Percentiles rank a stretch among this genome's conserved stretches.
Conservation (phyloP, 441 rosid genomes). For the Gossypium gossypioides region DNA sequence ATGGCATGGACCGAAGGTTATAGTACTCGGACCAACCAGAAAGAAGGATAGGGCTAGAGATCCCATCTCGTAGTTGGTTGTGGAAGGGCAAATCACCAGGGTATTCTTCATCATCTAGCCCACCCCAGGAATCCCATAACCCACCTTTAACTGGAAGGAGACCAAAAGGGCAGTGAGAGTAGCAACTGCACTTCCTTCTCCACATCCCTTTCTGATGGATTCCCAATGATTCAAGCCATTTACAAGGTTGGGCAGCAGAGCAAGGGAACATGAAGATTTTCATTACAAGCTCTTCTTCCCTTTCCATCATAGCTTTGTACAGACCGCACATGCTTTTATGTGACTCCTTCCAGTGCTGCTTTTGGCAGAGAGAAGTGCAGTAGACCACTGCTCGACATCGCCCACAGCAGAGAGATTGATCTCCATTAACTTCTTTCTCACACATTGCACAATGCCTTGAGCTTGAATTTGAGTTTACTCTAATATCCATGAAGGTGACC, state of each 20-base stretch:
- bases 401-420: constrained; percentile 30
- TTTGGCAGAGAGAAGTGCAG: constrained; percentile 31
- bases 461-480: constrained; percentile 20
- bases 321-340: constrained; percentile 37
- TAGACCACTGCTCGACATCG: constrained; percentile 30
- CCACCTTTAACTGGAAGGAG: constrained; percentile 42
- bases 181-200: constrained; percentile 40
- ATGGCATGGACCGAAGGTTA: constrained; percentile 31
- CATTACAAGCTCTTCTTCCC: constrained; percentile 40
- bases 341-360: constrained; percentile 38
- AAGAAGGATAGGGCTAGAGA: constrained; percentile 33
- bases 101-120: constrained; percentile 29
- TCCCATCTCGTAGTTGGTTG: constrained; percentile 26
- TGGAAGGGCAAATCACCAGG: constrained; percentile 31
- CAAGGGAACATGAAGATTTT: constrained; percentile 35
- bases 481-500: constrained; percentile 24
- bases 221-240: constrained; percentile 35
- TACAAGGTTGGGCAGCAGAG: constrained; percentile 32
- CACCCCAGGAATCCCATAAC: constrained; percentile 38
- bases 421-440: constrained; percentile 31
- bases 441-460: constrained; percentile 32
- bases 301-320: constrained; percentile 42
- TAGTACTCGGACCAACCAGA: constrained; percentile 46
- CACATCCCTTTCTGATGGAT: constrained; percentile 44
- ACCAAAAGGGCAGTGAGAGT: constrained; percentile 38